phyloP scores from a whole-genome alignment of 352 stramenopile species.

The Globisporangium irregulare region DNA sequence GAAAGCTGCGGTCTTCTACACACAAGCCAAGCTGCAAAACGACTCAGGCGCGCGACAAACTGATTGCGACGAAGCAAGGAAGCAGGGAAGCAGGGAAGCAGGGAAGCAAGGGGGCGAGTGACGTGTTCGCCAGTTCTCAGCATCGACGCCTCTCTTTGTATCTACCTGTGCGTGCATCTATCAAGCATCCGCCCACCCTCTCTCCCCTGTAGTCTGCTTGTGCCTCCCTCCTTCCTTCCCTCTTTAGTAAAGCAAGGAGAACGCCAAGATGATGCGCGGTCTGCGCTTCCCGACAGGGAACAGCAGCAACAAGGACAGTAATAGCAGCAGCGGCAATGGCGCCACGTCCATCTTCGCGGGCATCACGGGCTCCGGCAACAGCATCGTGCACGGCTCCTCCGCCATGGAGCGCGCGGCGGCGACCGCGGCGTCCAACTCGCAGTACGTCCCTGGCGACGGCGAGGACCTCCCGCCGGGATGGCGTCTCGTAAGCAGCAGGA shows the following conservation, averaged over 20 bases:
- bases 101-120: background rate
- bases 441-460: conserved; percentile 15
- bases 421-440: conserved; percentile 33
- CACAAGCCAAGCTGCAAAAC: background rate
- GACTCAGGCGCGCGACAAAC: conserved; percentile 2
- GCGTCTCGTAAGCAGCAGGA: conserved; percentile 64
- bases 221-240: too few species aligned
- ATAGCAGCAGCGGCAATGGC: conserved; percentile 19
- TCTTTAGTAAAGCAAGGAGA: background rate
- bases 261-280: conserved; percentile 56
- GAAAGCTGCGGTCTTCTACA: background rate
- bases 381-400: conserved; percentile 34
- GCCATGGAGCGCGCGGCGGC: conserved; percentile 40
- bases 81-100: background rate
- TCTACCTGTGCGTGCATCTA: background rate
- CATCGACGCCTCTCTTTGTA: background rate
- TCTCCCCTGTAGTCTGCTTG: background rate
- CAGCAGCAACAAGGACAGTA: conserved; percentile 33
- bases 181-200: background rate
- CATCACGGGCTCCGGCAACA: conserved; percentile 39
- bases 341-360: conserved; percentile 53
- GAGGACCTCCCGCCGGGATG: conserved; percentile 57
- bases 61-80: conserved; percentile 5
- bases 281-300: conserved; percentile 49
- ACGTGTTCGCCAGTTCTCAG: background rate